phyloP scores from a whole-genome alignment of 768 basidiomycete genomes.

The Calocera cornea region DNA sequence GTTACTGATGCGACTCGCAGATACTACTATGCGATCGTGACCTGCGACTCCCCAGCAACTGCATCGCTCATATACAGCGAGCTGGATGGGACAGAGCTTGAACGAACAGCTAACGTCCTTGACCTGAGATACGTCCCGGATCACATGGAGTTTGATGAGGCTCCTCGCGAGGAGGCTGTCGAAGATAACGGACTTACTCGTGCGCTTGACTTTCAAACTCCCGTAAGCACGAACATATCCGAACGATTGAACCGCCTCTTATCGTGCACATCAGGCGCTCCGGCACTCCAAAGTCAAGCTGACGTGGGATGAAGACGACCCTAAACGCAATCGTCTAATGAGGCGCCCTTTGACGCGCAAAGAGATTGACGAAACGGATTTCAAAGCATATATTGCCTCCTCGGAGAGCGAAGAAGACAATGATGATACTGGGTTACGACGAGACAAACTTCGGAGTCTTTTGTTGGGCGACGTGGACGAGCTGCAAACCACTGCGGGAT shows the following conservation, averaged over 20 bases:
- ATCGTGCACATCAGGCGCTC: slow-evolving; percentile 47
- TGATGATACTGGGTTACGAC: slow-evolving; percentile 36
- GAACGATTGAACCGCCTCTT: not conserved
- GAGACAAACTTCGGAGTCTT: slow-evolving; percentile 63
- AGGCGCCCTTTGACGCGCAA: slow-evolving; percentile 63
- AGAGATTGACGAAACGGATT: slow-evolving; percentile 86
- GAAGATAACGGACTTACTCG: slow-evolving; percentile 50
- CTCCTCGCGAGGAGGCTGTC: slow-evolving; percentile 73
- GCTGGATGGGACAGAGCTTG: slow-evolving; percentile 87
- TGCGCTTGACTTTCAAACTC: slow-evolving; percentile 79
- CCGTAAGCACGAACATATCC: slow-evolving; percentile 39
- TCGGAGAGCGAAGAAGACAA: slow-evolving; percentile 45
- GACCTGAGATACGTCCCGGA: slow-evolving; percentile 90
- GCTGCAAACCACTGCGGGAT: slow-evolving; percentile 37
- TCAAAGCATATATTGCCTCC: slow-evolving; percentile 62
- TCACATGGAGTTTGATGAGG: slow-evolving; percentile 70
- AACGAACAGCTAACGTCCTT: slow-evolving; percentile 90
- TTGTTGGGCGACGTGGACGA: slow-evolving; percentile 50
- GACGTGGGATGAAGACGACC: slow-evolving; percentile 97
- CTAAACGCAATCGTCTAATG: slow-evolving; percentile 66
- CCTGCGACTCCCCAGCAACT: slow-evolving; percentile 65
- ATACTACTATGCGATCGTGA: slow-evolving; percentile 90
- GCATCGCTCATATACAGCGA: slow-evolving; percentile 72
- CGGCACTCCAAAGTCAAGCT: slow-evolving; percentile 96
- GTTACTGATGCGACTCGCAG: slow-evolving; percentile 29